Conservation (phyloP, 148 eudicot species). For the Vaccinium corymbosum region DNA sequence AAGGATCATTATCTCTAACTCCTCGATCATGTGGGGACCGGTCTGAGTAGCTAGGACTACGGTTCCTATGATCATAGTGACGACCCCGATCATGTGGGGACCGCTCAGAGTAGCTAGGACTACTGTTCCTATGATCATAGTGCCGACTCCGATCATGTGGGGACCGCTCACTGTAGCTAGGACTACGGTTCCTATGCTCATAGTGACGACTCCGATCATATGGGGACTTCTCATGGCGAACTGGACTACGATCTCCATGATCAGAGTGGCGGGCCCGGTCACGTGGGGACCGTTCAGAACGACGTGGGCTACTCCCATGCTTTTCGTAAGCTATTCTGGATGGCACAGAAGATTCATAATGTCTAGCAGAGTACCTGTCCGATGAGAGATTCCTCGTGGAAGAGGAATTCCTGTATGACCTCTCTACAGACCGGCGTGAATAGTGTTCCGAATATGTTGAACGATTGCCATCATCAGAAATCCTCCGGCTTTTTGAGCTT, state of each 20-base stretch:
- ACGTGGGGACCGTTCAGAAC: conserved; percentile 67
- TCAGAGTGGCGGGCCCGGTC: conserved; percentile 61
- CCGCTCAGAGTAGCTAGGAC: conserved; percentile 72
- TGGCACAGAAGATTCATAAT: conserved; percentile 48
- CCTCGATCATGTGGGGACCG: conserved; percentile 69
- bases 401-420: conserved; percentile 38
- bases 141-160: conserved; percentile 50
- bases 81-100: conserved; percentile 56
- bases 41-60: conserved; percentile 74
- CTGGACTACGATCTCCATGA: conserved; percentile 41
- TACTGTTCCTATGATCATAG: conserved; percentile 39
- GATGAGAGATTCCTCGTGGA: conserved; percentile 40
- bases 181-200: conserved; percentile 51
- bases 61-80: conserved; percentile 34
- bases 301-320: conserved; percentile 63
- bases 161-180: conserved; percentile 73
- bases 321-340: conserved; percentile 54
- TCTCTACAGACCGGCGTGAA: conserved; percentile 51
- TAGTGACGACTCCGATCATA: conserved; percentile 32
- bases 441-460: conserved; percentile 42
- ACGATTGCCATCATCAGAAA: conserved; percentile 59
- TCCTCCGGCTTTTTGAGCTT: conserved; percentile 61
- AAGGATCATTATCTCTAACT: conserved; percentile 48
- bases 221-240: conserved; percentile 37
- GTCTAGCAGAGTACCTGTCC: conserved; percentile 59